Evolutionary conservation across 1,139 yeast genomes (phyloP).

Genomic region (Spencermartinsiella ligniputridi): DNA sequence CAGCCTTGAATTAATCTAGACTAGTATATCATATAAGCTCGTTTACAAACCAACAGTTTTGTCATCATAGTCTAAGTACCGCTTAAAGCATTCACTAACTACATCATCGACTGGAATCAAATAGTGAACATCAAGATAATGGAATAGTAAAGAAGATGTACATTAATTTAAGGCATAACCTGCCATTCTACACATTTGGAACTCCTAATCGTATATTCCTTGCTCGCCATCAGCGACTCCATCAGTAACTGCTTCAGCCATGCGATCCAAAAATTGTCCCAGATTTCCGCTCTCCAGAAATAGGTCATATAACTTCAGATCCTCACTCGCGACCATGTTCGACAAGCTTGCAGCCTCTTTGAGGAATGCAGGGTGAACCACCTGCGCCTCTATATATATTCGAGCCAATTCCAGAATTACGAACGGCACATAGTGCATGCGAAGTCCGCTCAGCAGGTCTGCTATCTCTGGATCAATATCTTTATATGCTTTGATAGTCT

Average conservation of each 20-base stretch:
- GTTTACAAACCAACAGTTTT: no score
- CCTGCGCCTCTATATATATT: conserved; percentile 43
- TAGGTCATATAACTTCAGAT: conserved; percentile 45
- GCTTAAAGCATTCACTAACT: no score
- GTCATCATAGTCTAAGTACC: no score
- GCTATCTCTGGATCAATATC: conserved; percentile 17
- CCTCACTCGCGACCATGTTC: conserved; percentile 49
- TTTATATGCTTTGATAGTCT: conserved; percentile 18
- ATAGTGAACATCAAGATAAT: no score
- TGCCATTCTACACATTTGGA: no score
- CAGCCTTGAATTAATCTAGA: conserved; percentile 51
- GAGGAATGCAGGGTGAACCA: conserved; percentile 36
- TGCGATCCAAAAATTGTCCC: conserved; percentile 53
- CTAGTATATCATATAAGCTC: no score
- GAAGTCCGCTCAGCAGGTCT: conserved; percentile 31
- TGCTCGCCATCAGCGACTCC: conserved; percentile 36
- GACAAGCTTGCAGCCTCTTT: conserved; percentile 56
- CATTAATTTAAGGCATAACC: no score
- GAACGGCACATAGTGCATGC: conserved; percentile 71
- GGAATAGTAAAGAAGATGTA: no score
- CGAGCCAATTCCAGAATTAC: conserved; percentile 59
- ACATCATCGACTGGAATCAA: not conserved
- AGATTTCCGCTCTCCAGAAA: conserved; percentile 60
- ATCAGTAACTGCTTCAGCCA: conserved; percentile 54
- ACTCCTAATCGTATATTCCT: conserved; percentile 25